Percentiles rank a stretch among this genome's conserved stretches.
Conservation (phyloP, 208 protist species). For the Crithidia brevicula region DNA sequence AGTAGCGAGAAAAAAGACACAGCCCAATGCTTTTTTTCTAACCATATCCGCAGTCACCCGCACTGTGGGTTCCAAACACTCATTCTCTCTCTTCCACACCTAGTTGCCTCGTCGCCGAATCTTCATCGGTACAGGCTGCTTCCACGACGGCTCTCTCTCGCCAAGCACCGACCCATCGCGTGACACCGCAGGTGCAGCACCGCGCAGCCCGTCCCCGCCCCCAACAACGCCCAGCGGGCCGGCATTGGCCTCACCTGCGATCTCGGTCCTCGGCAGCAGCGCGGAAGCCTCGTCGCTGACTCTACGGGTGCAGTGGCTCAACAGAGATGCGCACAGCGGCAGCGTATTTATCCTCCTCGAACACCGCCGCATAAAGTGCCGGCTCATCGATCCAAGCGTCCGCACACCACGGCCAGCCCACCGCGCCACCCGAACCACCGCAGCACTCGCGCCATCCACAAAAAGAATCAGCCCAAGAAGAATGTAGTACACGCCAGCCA, state of each 20-base stretch:
- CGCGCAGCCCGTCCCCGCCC: background rate
- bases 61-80: too few species aligned
- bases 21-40: too few species aligned
- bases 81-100: background rate
- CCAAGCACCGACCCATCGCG: too few species aligned
- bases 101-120: constrained; percentile 20
- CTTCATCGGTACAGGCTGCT: background rate
- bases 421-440: background rate
- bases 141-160: background rate
- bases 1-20: too few species aligned
- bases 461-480: constrained; percentile 22
- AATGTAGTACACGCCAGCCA: constrained; percentile 38
- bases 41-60: too few species aligned
- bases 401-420: background rate
- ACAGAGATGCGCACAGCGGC: background rate
- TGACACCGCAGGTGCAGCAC: background rate
- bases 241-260: background rate
- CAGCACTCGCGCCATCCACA: constrained; percentile 1
- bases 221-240: background rate
- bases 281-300: background rate
- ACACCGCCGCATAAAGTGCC: background rate
- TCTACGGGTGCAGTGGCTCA: background rate
- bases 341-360: background rate
- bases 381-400: background rate
- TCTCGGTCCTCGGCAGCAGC: background rate